Conservation (phyloP, 2,329 filamentous ascomycete genomes). For the Emergomyces pasteurianus region DNA sequence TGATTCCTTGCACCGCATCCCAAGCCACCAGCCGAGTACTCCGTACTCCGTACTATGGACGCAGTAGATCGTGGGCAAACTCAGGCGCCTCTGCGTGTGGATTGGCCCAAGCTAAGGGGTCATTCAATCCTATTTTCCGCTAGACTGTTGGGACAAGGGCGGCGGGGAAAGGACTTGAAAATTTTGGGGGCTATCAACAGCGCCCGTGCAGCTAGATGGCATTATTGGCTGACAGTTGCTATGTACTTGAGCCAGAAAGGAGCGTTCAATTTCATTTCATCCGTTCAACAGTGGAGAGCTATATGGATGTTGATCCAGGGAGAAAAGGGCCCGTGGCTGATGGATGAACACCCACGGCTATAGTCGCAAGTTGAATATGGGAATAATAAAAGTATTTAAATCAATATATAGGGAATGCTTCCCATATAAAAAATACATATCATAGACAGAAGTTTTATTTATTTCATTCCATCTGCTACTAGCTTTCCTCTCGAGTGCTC, state of each 20-base stretch:
- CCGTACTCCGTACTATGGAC: no score
- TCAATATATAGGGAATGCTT: not conserved
- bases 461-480: not conserved
- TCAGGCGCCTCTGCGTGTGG: not conserved
- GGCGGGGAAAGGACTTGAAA: not conserved
- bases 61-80: not conserved
- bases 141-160: not conserved
- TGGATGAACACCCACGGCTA: not conserved
- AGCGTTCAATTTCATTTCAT: no score
- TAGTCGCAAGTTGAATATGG: not conserved
- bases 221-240: not conserved
- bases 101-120: not conserved
- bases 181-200: not conserved
- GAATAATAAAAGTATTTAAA: no score
- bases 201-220: not conserved
- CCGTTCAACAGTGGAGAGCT: no score
- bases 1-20: not conserved
- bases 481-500: not conserved
- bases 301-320: no score
- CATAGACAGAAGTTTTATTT: not conserved
- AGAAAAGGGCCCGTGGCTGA: no score
- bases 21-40: not conserved
- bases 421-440: not conserved
- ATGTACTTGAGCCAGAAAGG: not conserved
- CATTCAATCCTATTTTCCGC: constrained; percentile 1